Base-by-base conservation (phyloP, 768 basidiomycete species). In the Mycena rosella region DNA sequence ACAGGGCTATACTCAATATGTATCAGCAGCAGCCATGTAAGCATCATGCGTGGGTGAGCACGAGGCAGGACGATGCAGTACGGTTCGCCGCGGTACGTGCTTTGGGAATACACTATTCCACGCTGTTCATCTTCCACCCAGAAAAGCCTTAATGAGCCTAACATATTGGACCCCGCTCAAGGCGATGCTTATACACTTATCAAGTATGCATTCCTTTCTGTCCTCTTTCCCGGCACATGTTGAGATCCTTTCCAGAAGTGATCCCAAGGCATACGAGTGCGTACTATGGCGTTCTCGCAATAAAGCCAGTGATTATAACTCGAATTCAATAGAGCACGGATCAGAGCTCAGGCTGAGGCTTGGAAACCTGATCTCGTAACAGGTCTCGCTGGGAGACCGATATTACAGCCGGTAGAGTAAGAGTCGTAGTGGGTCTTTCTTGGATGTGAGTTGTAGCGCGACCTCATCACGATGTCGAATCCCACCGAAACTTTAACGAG, bases 61-160 rank as follows among this genome's bases (percentile, higher is more conserved):
- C 59, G 9, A 54, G 30, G 36, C 42, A 47, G 20, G 53, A 48
- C n/a, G 65, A 67, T 18, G 53, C 65, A 2, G 13, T 36, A 5
- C 59, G 65, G 24, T 49, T 67, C 47, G 59, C 47, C 2, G 61
- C 60, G 8, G 65, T 60, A 27, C 15, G 51, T n/a, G n/a, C n/a
- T n/a, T n/a, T n/a, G n/a, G n/a, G n/a, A n/a, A 44, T 6, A 44
- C 22, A 59, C 34, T 36, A 8, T 5, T 36, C 22, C 24, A 0
- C 8, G 29, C 22, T 32, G 2, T 34, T 40, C 30, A 67, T 59
- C 15, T 60, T 2, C 36, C 61, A 1, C 45, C 22, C 32, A 60
- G 47, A 20, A 30, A 4, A 3, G 29, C 11, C 11, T 67, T 14
- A 53, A 67, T 18, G 45, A 60, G 26, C 65, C 42, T 13, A 27